Percentiles rank a stretch among this genome's conserved stretches.
Conservation (phyloP, 345 rosid genomes). For the Citropsis articulata region DNA sequence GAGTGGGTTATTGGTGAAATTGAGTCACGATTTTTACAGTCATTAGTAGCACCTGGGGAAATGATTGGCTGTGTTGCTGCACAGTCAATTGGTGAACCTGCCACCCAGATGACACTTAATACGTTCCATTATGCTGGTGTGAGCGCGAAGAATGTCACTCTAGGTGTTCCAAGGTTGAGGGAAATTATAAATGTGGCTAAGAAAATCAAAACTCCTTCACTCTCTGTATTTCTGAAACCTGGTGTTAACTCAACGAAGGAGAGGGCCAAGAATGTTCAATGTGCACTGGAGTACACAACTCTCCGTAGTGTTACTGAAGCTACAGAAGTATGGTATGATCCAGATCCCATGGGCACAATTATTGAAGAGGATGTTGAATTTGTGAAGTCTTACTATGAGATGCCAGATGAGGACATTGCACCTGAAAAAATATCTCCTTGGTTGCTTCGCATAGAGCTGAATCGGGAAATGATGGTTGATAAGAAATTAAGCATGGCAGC, state of each 20-base stretch:
- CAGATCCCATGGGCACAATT: conserved; percentile 88
- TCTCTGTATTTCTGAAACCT: conserved; percentile 71
- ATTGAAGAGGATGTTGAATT: conserved; percentile 91
- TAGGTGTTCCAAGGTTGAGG: conserved; percentile 95
- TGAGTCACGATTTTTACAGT: conserved; percentile 87
- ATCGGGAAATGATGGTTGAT: conserved; percentile 99
- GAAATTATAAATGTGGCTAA: conserved; percentile 96
- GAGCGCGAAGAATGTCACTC: conserved; percentile 98
- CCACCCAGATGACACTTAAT: conserved; percentile 98
- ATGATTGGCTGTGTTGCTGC: conserved; percentile 99
- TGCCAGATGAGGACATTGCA: conserved; percentile 97
- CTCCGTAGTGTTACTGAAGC: conserved; percentile 94
- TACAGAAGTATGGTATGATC: conserved; percentile 98
- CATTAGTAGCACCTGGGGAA: conserved; percentile 94
- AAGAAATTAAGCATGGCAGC: conserved; percentile 96
- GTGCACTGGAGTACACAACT: conserved; percentile 97
- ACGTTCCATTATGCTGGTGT: conserved; percentile 99
- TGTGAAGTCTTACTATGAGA: conserved; percentile 91
- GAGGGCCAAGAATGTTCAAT: conserved; percentile 90
- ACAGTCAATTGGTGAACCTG: conserved; percentile 99
- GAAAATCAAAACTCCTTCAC: conserved; percentile 93
- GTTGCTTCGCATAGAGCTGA: conserved; percentile 94
- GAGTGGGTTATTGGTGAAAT: conserved; percentile 99
- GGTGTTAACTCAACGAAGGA: conserved; percentile 82
- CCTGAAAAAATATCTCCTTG: conserved; percentile 96